A percentile compares a stretch with the other conserved stretches of the same genome.
Evolutionary conservation across 768 basidiomycete genomes (phyloP).

Genomic region (Phaffia tasmanica): DNA sequence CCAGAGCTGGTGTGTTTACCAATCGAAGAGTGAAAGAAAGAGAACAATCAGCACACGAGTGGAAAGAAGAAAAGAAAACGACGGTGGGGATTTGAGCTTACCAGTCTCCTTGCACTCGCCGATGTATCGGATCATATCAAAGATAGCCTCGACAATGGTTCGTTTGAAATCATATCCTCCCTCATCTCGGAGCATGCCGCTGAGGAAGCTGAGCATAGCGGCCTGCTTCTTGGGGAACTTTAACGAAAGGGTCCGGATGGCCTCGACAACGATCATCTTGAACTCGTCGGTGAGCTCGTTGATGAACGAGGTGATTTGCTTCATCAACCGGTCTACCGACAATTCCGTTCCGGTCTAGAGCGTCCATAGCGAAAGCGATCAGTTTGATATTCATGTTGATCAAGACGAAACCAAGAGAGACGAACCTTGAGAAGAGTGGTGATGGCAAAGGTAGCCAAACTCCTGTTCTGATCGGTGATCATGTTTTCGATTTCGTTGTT

Average conservation of each 20-base stretch:
- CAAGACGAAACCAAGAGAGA: conserved; percentile 21
- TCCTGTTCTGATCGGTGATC: conserved; percentile 88
- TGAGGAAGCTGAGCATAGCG: conserved; percentile 93
- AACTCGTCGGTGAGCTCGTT: conserved; percentile 98
- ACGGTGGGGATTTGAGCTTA: conserved; percentile 27
- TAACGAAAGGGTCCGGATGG: conserved; percentile 93
- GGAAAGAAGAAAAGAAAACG: neutral
- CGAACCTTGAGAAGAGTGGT: conserved; percentile 88
- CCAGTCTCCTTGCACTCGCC: conserved; percentile 83
- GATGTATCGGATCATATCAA: conserved; percentile 99
- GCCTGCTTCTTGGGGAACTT: conserved; percentile 97
- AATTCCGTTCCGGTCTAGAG: conserved; percentile 92
- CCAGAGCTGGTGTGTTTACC: conserved; percentile 64
- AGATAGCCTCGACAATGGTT: conserved; percentile 96
- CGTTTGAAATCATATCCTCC: conserved; percentile 99
- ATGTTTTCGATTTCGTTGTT: conserved; percentile 94
- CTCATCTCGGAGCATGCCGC: conserved; percentile 91
- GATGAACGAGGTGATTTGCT: conserved; percentile 98
- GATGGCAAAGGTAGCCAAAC: conserved; percentile 96
- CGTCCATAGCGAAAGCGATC: conserved; percentile 5
- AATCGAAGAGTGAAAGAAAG: too few relatives aligned
- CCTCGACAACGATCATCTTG: conserved; percentile 99
- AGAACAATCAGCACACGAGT: neutral
- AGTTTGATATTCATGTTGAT: too few relatives aligned
- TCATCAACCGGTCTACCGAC: conserved; percentile 96